Percentiles rank a stretch among this genome's conserved stretches.
Conservation (phyloP, 2,329 filamentous ascomycete genomes). For the Nothopassalora personata region DNA sequence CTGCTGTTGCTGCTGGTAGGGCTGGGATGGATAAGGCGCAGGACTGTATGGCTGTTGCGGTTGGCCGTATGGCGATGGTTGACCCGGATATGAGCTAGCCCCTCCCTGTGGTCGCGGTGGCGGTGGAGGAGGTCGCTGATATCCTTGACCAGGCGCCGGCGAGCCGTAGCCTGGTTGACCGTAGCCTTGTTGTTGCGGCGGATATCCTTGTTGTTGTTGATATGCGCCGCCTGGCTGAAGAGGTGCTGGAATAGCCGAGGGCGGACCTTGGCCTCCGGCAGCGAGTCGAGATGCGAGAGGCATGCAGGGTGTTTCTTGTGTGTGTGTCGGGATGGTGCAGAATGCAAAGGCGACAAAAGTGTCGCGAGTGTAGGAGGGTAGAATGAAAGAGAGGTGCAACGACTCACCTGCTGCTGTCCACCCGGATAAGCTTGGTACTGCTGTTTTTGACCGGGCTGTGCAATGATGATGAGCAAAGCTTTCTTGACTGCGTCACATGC, state of each 20-base stretch:
- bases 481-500: constrained; percentile 14
- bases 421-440: constrained; percentile 50
- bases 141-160: constrained; percentile 29
- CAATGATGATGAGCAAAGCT: constrained; percentile 15
- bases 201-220: constrained; percentile 18
- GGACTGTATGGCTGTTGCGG: constrained; percentile 18
- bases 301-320: constrained; percentile 16
- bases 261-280: constrained; percentile 25
- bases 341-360: constrained; percentile 5
- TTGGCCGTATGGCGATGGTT: constrained; percentile 16
- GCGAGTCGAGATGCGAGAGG: constrained; percentile 28
- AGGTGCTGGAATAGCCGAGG: constrained; percentile 40
- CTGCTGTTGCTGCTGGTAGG: constrained; percentile 24
- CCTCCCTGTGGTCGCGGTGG: constrained; percentile 21
- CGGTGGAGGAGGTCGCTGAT: constrained; percentile 38
- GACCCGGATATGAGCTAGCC: constrained; percentile 23
- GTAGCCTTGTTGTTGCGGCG: background rate
- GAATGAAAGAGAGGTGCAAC: constrained; percentile 12
- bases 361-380: constrained; percentile 8
- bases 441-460: constrained; percentile 37
- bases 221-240: constrained; percentile 32
- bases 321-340: background rate
- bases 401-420: constrained; percentile 22
- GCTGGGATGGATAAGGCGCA: constrained; percentile 21
- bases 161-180: constrained; percentile 28